Evolutionary conservation across 1,284 basidiomycete species (phyloP).

Genomic region (Phellinidium pouzarii): DNA sequence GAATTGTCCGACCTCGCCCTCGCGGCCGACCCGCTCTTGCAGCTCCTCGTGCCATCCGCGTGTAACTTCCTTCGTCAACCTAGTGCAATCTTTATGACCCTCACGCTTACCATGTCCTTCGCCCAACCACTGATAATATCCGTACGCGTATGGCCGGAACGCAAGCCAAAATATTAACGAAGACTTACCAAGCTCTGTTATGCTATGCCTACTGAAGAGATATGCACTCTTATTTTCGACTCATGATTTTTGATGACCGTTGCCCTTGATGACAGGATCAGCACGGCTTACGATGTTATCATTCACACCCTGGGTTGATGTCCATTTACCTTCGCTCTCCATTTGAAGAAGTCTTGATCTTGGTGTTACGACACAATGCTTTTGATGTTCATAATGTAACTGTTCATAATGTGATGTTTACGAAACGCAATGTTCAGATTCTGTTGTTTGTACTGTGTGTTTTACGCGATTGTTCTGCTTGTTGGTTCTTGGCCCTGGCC

Average conservation of each 20-base stretch:
- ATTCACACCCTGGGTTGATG: no score
- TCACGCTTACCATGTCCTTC: neutral
- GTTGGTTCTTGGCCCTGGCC: no score
- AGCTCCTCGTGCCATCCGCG: constrained; percentile 24
- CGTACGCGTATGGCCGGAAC: neutral
- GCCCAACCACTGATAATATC: neutral
- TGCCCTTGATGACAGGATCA: constrained; percentile 4
- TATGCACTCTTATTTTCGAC: constrained; percentile 6
- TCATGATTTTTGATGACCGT: constrained; percentile 2
- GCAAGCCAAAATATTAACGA: neutral
- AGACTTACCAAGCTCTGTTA: neutral
- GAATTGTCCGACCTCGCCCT: constrained; percentile 54
- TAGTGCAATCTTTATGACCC: neutral
- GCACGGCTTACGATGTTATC: neutral
- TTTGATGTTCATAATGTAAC: constrained; percentile 1
- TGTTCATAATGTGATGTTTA: no score
- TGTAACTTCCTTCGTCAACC: constrained; percentile 16
- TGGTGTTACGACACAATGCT: neutral
- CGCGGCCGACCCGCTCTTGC: constrained; percentile 26
- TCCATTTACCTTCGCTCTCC: no score
- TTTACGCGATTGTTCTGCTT: no score
- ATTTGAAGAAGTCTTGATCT: no score
- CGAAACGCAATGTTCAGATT: no score
- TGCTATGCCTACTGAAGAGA: constrained; percentile 12
- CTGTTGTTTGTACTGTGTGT: no score